Base-by-base conservation (phyloP, 257 asterid genomes). In the Solanum bulbocastanum region DNA sequence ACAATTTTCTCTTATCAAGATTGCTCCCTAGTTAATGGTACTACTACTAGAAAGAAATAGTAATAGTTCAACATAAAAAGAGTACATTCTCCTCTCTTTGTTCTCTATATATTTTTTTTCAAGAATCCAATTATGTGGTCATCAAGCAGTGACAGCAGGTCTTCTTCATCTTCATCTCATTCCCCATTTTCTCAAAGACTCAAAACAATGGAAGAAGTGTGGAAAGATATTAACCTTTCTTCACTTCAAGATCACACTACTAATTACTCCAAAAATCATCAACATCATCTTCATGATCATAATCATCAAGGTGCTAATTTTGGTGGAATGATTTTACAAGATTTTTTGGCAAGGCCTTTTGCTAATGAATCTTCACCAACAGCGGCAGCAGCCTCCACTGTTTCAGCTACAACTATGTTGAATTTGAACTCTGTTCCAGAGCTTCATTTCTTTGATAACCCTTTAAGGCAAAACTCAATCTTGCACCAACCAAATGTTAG, bases 181-280 rank as follows among this genome's bases (percentile, higher is more conserved):
- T 62, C 88, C 2, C 42, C 83, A 6, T 58, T 68, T 8, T 36
- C 89, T 35, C 81, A 86, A 44, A 37, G 85, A 46, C 42, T 91
- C 56, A 93, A 87, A 72, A 89, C 92, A 27, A 94, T 94, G 96
- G 98, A 94, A 32, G 96, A 95, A 13, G 96, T 93, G 2, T 95
- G 98, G 98, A 92, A 89, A 62, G 96, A 93, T 88, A 94, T 93
- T 35, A 93, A 81, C 36, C 91, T 93, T 82, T 86, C 93, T 82
- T 89, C 92, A 36, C 93, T 91, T 65, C 93, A 90, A 35, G 86
- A 87, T 86, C 90, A 89, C 16, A 23, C 87, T 32, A 27, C 91
- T n/a, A 27, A 18, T 81, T 79, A 88, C 30, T 72, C 91, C 1
- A 88, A 69, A 75, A 83, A 62, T 3, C 84, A 78, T 35, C 83